Conservation (phyloP, 2,329 filamentous ascomycete genomes). For the Graphiopsis chlorocephala region DNA sequence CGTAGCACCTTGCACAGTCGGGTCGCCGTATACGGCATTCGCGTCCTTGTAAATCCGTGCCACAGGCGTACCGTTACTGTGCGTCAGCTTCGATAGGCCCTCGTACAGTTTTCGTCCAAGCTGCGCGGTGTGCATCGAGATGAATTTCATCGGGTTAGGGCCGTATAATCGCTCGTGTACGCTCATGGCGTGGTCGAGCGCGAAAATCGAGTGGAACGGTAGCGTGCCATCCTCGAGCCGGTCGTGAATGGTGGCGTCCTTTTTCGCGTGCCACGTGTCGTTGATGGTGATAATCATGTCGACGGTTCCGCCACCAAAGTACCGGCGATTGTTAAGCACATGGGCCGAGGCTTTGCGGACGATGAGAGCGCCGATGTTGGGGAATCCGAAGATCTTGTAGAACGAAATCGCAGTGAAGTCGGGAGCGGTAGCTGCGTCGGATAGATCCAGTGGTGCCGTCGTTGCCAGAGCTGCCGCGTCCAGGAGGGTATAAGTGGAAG, state of each 20-base stretch:
- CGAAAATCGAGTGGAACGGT: constrained; percentile 64
- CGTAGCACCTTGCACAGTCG: constrained; percentile 57
- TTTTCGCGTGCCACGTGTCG: constrained; percentile 56
- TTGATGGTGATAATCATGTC: constrained; percentile 56
- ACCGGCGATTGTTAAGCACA: constrained; percentile 55
- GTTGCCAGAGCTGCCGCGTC: constrained; percentile 66
- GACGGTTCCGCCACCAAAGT: constrained; percentile 68
- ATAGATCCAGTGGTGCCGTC: constrained; percentile 58
- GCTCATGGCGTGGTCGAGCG: constrained; percentile 58
- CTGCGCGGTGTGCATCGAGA: constrained; percentile 57
- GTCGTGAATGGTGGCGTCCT: constrained; percentile 55
- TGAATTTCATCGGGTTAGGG: constrained; percentile 55
- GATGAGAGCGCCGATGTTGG: constrained; percentile 59
- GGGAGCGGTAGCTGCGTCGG: constrained; percentile 50
- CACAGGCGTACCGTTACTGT: constrained; percentile 53
- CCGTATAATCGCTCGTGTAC: constrained; percentile 57
- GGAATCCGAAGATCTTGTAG: constrained; percentile 67
- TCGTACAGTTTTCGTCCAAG: constrained; percentile 52
- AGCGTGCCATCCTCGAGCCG: constrained; percentile 66
- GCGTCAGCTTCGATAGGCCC: constrained; percentile 48
- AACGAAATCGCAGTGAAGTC: constrained; percentile 62
- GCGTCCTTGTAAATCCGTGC: constrained; percentile 57
- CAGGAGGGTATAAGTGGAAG: constrained; percentile 50
- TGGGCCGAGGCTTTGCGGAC: constrained; percentile 56
- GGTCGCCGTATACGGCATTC: constrained; percentile 49